A percentile compares a stretch with the other conserved stretches of the same genome.
These are phyloP conservation scores for Senna siamea DNA, from an alignment of 306 rosid genomes.

Conservation along the genomic window DNA sequence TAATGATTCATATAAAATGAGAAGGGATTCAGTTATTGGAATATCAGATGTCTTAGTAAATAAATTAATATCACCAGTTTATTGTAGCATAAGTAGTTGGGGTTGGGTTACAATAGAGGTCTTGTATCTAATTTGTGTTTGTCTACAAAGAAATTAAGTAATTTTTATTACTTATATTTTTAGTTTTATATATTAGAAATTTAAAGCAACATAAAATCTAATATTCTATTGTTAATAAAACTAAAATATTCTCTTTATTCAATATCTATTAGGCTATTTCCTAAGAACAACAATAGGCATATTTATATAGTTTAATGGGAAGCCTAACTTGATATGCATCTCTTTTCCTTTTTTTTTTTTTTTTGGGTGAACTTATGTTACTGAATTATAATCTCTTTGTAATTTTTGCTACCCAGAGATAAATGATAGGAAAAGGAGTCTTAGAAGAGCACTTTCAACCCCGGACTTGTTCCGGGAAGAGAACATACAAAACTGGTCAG, in stretches of 20 bases:
- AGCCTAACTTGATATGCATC: background rate
- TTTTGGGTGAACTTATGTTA: background rate
- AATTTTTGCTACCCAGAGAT: constrained; percentile 37
- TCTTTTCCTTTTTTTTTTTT: constrained; percentile 5
- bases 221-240: background rate
- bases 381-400: constrained; percentile 26
- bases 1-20: background rate
- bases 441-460: constrained; percentile 51
- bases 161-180: background rate
- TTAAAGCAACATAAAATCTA: background rate
- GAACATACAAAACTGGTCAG: constrained; percentile 37
- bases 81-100: background rate
- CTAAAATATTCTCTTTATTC: background rate
- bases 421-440: constrained; percentile 62
- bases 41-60: background rate
- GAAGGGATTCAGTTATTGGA: background rate
- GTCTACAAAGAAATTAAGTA: background rate
- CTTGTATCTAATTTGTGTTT: background rate
- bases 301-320: no score
- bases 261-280: background rate
- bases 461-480: constrained; percentile 57
- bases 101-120: background rate
- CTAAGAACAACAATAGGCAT: no score
- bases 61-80: background rate
- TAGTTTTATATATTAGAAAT: background rate